Conservation (phyloP, 257 asterid species). For the Capsicum pubescens region DNA sequence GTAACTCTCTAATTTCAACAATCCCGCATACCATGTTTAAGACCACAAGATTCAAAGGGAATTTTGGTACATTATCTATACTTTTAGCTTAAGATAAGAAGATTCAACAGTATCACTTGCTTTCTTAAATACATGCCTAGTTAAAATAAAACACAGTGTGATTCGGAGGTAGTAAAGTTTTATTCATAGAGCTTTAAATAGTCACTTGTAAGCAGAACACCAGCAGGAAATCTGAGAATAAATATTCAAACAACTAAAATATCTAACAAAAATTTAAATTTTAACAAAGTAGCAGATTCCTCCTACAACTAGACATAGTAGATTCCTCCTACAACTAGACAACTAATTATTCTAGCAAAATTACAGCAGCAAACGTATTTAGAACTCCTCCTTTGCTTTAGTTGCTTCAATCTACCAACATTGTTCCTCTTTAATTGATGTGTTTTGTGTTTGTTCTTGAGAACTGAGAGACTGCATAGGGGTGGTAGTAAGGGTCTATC, state of each 20-base stretch:
- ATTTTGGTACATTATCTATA: not conserved
- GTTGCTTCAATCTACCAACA: not conserved
- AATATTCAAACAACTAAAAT: slow-evolving; percentile 5
- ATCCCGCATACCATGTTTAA: not conserved
- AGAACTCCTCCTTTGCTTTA: slow-evolving; percentile 9
- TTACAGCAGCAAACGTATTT: not conserved
- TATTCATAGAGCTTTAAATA: not conserved
- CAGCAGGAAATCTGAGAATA: not conserved
- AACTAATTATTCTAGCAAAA: not conserved
- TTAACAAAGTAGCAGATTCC: not conserved
- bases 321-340: not conserved
- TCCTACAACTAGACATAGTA: slow-evolving; percentile 7
- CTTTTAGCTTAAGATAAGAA: not conserved
- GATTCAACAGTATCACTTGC: not conserved
- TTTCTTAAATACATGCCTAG: not conserved
- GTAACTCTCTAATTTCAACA: not conserved
- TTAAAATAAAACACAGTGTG: not conserved
- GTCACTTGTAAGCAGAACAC: slow-evolving; percentile 15
- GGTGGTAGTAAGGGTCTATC: not conserved
- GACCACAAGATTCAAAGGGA: not conserved
- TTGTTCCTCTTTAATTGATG: slow-evolving; percentile 2
- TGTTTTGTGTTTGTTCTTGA: not conserved
- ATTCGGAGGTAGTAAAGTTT: not conserved
- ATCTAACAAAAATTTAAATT: not conserved
- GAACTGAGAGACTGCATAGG: not conserved